phyloP scores from a whole-genome alignment of 768 basidiomycete genomes.

The Leccinum incarnatum region DNA sequence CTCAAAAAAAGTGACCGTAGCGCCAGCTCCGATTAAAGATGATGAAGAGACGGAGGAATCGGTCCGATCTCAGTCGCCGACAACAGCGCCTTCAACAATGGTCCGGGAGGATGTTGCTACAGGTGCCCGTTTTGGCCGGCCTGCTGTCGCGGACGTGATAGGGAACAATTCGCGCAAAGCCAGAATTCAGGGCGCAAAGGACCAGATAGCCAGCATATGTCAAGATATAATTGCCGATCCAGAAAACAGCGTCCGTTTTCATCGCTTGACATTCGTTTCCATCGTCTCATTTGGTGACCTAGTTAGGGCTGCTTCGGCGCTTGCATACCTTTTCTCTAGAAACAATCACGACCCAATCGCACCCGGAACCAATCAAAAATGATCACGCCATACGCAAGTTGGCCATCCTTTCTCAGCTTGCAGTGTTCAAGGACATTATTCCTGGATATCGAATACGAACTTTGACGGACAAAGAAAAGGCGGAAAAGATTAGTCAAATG shows the following conservation, averaged over 20 bases:
- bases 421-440: slow-evolving; percentile 94
- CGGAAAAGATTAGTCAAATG: slow-evolving; percentile 92
- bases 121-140: slow-evolving; percentile 85
- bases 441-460: slow-evolving; percentile 94
- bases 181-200: slow-evolving; percentile 77
- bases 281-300: slow-evolving; percentile 16
- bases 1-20: slow-evolving; percentile 38
- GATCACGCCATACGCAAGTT: slow-evolving; percentile 83
- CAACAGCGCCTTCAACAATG: slow-evolving; percentile 31
- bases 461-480: slow-evolving; percentile 86
- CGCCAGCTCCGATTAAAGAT: slow-evolving; percentile 20
- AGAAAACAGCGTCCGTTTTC: slow-evolving; percentile 78
- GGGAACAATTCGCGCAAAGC: slow-evolving; percentile 60
- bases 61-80: slow-evolving; percentile 30
- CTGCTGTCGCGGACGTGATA: slow-evolving; percentile 72
- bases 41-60: slow-evolving; percentile 36
- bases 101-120: slow-evolving; percentile 67
- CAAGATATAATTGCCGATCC: slow-evolving; percentile 94
- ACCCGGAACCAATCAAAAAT: slow-evolving; percentile 70
- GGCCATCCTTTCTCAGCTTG: slow-evolving; percentile 84
- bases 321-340: slow-evolving; percentile 84
- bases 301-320: slow-evolving; percentile 88
- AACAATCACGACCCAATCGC: slow-evolving; percentile 67
- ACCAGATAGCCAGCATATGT: slow-evolving; percentile 91
- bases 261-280: not conserved